phyloP scores from a whole-genome alignment of 345 rosid genomes.

The Isatis tinctoria region DNA sequence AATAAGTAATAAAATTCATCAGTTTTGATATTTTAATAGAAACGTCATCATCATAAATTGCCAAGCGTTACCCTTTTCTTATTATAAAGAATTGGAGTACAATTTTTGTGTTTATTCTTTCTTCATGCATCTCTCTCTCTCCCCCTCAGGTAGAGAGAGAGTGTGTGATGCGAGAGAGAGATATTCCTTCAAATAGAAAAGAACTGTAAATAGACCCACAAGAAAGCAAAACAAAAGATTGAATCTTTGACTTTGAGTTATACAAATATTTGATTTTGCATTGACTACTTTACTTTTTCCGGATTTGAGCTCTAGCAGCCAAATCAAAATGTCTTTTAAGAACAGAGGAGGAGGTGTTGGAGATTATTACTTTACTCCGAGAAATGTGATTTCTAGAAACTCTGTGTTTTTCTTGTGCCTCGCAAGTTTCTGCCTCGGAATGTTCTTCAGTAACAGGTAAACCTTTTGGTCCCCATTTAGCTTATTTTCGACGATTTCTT shows the following conservation, averaged over 20 bases:
- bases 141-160: conserved; percentile 12
- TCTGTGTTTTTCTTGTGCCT: conserved; percentile 58
- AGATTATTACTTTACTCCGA: conserved; percentile 31
- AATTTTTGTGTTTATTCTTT: background rate
- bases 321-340: conserved; percentile 52
- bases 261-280: conserved; percentile 18
- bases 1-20: background rate
- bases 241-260: conserved; percentile 1
- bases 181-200: conserved; percentile 20
- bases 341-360: conserved; percentile 32
- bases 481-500: background rate
- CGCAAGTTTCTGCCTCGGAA: conserved; percentile 68
- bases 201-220: conserved; percentile 12
- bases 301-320: background rate
- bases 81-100: too few relatives aligned
- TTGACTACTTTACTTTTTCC: background rate
- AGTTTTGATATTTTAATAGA: background rate
- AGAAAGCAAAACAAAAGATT: background rate
- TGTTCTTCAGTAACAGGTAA: conserved; percentile 81
- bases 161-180: background rate
- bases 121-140: conserved; percentile 16
- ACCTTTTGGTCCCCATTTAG: background rate
- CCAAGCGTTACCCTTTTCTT: conserved; percentile 12
- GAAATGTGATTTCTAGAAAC: conserved; percentile 47
- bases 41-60: conserved; percentile 8